These are phyloP conservation scores for Linnemannia exigua DNA, from an alignment of 192 early-diverging fungal species.

Conservation along the genomic window DNA sequence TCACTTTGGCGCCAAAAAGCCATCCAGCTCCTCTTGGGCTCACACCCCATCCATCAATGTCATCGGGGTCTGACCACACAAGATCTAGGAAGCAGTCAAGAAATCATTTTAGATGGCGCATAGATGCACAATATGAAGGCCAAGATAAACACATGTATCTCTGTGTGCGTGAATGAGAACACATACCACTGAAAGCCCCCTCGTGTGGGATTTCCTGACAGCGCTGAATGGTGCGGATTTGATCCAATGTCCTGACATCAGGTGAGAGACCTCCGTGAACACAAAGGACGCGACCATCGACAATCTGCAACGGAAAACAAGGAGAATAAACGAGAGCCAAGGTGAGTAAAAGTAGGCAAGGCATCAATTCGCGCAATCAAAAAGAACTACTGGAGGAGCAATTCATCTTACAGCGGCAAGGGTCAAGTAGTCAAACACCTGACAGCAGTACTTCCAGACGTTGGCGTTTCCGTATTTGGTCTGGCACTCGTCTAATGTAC, in stretches of 20 bases:
- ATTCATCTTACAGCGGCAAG: conserved; percentile 82
- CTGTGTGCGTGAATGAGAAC: background rate
- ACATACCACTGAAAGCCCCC: conserved; percentile 86
- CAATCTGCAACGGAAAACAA: conserved; percentile 71
- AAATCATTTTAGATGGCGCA: background rate
- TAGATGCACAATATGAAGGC: background rate
- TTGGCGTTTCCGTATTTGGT: conserved; percentile 96
- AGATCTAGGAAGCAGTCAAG: conserved; percentile 72
- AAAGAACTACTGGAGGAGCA: conserved; percentile 1
- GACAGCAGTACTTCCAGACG: conserved; percentile 97
- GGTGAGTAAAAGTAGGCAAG: conserved; percentile 12
- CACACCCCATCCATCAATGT: conserved; percentile 93
- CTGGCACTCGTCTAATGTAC: conserved; percentile 86
- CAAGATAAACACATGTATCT: background rate
- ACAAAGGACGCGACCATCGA: conserved; percentile 94
- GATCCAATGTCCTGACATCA: conserved; percentile 93
- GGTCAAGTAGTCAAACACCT: conserved; percentile 93
- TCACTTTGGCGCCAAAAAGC: conserved; percentile 95
- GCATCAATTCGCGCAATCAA: background rate
- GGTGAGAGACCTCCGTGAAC: conserved; percentile 96
- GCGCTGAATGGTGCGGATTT: conserved; percentile 95
- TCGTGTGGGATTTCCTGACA: conserved; percentile 96
- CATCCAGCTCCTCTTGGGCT: conserved; percentile 95
- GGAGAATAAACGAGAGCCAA: background rate
- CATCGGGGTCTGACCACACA: conserved; percentile 98